These are phyloP conservation scores for Calycina marina DNA, from an alignment of 2,329 filamentous ascomycete species.

Conservation along the genomic window DNA sequence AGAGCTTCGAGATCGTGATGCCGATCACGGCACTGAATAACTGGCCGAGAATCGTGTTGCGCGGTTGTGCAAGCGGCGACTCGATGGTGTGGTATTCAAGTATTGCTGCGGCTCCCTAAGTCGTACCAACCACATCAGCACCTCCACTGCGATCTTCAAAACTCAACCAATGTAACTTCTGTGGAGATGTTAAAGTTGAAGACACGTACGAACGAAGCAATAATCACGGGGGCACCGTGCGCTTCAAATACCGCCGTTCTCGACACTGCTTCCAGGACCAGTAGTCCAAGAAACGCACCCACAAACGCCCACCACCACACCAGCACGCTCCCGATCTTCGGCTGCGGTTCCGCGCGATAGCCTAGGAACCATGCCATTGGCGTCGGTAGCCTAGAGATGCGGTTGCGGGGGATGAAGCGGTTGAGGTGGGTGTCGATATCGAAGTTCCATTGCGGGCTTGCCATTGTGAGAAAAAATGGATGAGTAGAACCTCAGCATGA, in stretches of 20 bases:
- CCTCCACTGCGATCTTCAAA: too few species aligned
- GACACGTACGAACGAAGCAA: constrained; percentile 29
- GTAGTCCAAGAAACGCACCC: constrained; percentile 46
- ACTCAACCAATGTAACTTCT: too few species aligned
- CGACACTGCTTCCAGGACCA: constrained; percentile 42
- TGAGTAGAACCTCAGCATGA: not conserved
- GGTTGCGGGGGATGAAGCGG: constrained; percentile 50
- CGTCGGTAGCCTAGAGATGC: constrained; percentile 47
- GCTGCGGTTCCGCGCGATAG: constrained; percentile 29
- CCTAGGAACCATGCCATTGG: constrained; percentile 56
- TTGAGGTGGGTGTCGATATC: constrained; percentile 69
- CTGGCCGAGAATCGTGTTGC: constrained; percentile 55
- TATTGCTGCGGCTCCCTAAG: constrained; percentile 57
- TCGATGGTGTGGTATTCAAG: constrained; percentile 60
- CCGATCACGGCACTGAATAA: constrained; percentile 45
- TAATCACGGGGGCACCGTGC: constrained; percentile 41
- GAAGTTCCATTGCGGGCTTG: constrained; percentile 28
- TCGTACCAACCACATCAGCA: too few species aligned
- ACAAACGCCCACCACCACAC: constrained; percentile 48
- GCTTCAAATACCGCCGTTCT: constrained; percentile 35
- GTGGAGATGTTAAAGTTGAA: constrained; percentile 46
- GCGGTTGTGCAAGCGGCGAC: constrained; percentile 58
- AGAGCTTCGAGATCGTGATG: constrained; percentile 49
- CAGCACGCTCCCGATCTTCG: constrained; percentile 39
- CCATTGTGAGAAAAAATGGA: not conserved